phyloP scores from a whole-genome alignment of 2,329 filamentous ascomycete genomes.

The Eutypella sp. region DNA sequence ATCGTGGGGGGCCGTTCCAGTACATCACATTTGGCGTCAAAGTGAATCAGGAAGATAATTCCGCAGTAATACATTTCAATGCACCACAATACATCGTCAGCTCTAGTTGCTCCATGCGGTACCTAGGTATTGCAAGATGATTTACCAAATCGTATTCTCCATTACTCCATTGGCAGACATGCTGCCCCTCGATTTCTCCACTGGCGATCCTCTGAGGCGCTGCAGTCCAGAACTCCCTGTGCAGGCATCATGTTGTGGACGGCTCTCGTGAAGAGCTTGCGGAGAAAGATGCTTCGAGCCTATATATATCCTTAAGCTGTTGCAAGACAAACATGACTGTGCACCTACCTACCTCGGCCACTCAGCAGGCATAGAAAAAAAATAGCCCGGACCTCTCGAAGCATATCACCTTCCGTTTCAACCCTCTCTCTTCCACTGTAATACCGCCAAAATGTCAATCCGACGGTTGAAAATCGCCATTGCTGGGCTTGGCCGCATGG shows the following conservation, averaged over 20 bases:
- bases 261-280: background rate
- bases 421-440: constrained; percentile 10
- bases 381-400: background rate
- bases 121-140: background rate
- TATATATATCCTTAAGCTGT: background rate
- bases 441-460: constrained; percentile 12
- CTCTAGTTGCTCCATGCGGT: background rate
- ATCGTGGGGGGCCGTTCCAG: background rate
- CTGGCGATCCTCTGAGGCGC: background rate
- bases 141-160: background rate
- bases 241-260: background rate
- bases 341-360: background rate
- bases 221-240: background rate
- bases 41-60: background rate
- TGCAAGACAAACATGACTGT: background rate
- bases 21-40: background rate
- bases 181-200: background rate
- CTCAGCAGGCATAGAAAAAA: background rate
- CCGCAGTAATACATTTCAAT: background rate
- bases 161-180: background rate
- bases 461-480: constrained; percentile 38
- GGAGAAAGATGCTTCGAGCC: background rate
- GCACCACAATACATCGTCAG: background rate
- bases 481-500: constrained; percentile 49
- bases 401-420: background rate